Base-by-base conservation (phyloP, 345 rosid genomes). In the Pistacia vera region DNA sequence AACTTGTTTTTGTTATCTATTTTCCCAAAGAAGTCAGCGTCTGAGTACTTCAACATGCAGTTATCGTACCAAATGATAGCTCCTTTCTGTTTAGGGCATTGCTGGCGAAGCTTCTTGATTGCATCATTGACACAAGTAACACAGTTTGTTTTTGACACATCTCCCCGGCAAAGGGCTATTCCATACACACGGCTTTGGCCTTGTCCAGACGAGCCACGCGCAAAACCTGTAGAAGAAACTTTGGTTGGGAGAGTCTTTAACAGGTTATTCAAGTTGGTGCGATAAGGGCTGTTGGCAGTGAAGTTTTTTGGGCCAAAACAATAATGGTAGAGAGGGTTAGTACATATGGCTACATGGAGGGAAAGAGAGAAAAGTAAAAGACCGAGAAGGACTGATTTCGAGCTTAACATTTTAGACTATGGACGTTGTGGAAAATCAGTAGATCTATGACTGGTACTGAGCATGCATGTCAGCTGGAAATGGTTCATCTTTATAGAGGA, bases 21-120 rank as follows among this genome's bases (percentile, higher is more conserved):
- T 4, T 70, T 10, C 0, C 79, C 64, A 1, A 70, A 70, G 69
- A 77, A 69, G 8, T 70, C 58, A 10, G 1, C 1, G 63, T 22
- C 14, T 28, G 70, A 70, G 52, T 72, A 66, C 59, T 58, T 72
- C 20, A 78, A 55, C 17, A 46, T 22, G 17, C 73, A 51, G 52
- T 48, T 17, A 52, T 78, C 68, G 9, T 48, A 78, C 81, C 73
- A 72, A 72, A 66, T 66, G 8, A 66, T 68, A 11, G 81, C 74
- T 9, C 72, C 73, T 52, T 51, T 72, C 9, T 60, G 33, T 0
- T 33, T 20, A 1, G 77, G 77, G 63, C 74, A 78, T 4, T 16
- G 20, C 10, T 49, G 2, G 14, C 16, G 28, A 33, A 66, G 55
- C 63, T 59, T 63, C 4, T 13, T 60, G 49, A 33, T 48, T 14